These are phyloP conservation scores for Sphagnurus paluster DNA, from an alignment of 1,284 basidiomycete genomes.

Conservation along the genomic window DNA sequence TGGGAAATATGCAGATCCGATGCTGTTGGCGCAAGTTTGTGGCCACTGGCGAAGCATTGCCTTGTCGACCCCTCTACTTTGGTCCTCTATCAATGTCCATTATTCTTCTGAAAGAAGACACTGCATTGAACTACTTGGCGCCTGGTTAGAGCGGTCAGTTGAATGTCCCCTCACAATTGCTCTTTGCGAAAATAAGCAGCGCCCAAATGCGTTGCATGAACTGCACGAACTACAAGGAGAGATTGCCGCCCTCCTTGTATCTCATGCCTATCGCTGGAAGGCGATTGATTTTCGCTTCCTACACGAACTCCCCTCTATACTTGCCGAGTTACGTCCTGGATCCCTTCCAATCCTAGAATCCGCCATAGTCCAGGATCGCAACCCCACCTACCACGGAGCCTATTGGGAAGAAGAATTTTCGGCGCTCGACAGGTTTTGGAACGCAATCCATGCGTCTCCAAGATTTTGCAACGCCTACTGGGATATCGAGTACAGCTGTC, in stretches of 20 bases:
- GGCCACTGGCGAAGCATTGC: conserved; percentile 8
- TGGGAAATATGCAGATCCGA: conserved; percentile 7
- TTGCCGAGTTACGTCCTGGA: neutral
- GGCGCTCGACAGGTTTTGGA: conserved; percentile 8
- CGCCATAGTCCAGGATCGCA: conserved; percentile 2
- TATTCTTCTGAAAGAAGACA: conserved; percentile 5
- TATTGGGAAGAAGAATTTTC: neutral
- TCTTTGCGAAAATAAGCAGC: neutral
- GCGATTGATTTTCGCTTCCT: conserved; percentile 8
- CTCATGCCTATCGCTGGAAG: conserved; percentile 11
- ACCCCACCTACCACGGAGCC: neutral
- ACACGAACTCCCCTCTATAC: neutral
- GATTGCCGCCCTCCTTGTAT: conserved; percentile 8
- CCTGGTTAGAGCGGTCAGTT: conserved; percentile 7
- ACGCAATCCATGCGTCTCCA: conserved; percentile 5
- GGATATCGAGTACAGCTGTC: no score
- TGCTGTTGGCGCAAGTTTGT: conserved; percentile 12
- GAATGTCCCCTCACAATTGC: conserved; percentile 6
- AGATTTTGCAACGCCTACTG: conserved; percentile 3
- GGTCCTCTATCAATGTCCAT: conserved; percentile 13
- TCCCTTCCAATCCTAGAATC: conserved; percentile 7
- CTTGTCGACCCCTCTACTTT: conserved; percentile 8
- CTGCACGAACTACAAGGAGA: neutral
- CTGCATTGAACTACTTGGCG: conserved; percentile 1
- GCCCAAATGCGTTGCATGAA: neutral